These are phyloP conservation scores for Picea glauca DNA, from an alignment of 75 land plant genomes.

Conservation along the genomic window DNA sequence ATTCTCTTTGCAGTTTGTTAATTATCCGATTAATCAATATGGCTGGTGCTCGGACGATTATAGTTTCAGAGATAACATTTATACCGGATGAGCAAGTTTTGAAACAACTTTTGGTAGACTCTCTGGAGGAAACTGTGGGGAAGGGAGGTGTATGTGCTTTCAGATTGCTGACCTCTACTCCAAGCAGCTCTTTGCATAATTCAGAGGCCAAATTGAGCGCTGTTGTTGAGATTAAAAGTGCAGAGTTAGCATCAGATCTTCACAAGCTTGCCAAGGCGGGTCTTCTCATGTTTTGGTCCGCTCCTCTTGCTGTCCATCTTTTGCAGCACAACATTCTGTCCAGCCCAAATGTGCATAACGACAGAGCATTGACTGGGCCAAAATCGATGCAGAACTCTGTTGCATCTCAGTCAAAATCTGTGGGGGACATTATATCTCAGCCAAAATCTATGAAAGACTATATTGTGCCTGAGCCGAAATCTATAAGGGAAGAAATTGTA, in stretches of 20 bases:
- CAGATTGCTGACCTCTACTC: not conserved
- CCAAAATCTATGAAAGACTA: not conserved
- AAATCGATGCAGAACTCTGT: not conserved
- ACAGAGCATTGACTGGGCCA: not conserved
- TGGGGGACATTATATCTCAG: not conserved
- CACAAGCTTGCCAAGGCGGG: constrained; percentile 3
- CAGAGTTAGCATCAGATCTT: not conserved
- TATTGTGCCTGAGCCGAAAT: not conserved
- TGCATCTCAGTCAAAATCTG: not conserved
- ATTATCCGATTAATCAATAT: not conserved
- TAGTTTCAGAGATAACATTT: not conserved
- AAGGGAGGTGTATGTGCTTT: not conserved
- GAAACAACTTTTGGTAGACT: not conserved
- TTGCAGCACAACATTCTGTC: not conserved
- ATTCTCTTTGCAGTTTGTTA: not conserved
- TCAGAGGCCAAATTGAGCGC: not conserved
- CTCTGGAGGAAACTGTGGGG: not conserved
- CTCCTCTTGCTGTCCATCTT: not conserved
- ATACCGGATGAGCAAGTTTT: not conserved
- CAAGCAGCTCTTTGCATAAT: not conserved
- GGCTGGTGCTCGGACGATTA: not conserved
- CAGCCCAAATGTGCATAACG: not conserved
- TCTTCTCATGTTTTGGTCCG: not conserved
- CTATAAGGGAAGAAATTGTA: no score
- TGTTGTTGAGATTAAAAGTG: not conserved